These are phyloP conservation scores for Farysia itapuensis DNA, from an alignment of 1,284 basidiomycete genomes.

Conservation along the genomic window DNA sequence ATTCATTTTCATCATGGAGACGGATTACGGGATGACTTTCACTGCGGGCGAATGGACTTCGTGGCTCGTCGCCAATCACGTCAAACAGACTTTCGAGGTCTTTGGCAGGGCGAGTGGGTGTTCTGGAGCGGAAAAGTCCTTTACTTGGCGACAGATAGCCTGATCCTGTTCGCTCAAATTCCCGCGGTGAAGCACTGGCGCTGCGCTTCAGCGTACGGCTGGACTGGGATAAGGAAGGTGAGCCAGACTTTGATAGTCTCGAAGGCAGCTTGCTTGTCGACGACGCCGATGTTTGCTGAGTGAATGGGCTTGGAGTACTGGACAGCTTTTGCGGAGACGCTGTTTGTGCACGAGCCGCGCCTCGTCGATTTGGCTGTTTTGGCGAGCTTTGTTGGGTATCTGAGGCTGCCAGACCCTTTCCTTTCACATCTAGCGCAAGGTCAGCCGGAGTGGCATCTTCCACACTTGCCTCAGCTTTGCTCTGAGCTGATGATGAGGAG, in stretches of 20 bases:
- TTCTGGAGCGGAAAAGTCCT: conserved; percentile 12
- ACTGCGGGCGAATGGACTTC: conserved; percentile 21
- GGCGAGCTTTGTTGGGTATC: no score
- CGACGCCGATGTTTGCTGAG: no score
- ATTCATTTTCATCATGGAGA: not conserved
- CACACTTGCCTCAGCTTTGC: no score
- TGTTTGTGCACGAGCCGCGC: no score
- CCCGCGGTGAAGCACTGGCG: conserved; percentile 14
- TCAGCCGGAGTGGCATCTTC: no score
- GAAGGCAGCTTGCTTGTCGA: no score
- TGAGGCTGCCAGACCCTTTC: conserved; percentile 1
- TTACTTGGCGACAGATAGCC: conserved; percentile 23
- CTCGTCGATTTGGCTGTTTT: no score
- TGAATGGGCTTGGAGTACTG: no score
- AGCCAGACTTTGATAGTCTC: no score
- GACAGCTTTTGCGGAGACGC: no score
- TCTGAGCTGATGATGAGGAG: conserved; percentile 3
- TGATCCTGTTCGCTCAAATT: no score
- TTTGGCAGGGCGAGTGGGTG: conserved; percentile 24
- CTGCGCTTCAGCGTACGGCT: conserved; percentile 10
- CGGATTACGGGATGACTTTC: conserved; percentile 17
- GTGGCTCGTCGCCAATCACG: conserved; percentile 15
- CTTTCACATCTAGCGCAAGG: no score
- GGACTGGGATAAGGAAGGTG: not conserved
- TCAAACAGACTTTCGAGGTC: conserved; percentile 30